Conservation (phyloP, 495 filamentous ascomycete species). For the Evansstolkia leycettana region DNA sequence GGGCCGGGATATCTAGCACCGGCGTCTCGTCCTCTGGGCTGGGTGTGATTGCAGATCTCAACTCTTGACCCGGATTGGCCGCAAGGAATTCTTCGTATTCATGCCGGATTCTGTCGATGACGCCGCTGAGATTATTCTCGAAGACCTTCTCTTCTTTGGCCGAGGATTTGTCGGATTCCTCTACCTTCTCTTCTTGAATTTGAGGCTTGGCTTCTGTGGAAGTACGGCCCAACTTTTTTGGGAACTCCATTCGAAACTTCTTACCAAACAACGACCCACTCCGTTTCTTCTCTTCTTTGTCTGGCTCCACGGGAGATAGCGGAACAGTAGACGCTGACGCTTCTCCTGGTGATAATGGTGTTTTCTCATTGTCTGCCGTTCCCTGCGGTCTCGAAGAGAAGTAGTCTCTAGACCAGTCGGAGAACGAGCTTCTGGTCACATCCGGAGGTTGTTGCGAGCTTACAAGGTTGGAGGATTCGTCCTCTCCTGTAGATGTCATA, state of each 20-base stretch:
- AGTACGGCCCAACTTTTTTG: constrained; percentile 72
- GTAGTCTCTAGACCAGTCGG: constrained; percentile 48
- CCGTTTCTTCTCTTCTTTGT: constrained; percentile 62
- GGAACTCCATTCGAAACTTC: constrained; percentile 78
- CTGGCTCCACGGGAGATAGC: constrained; percentile 51
- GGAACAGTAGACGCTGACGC: constrained; percentile 34
- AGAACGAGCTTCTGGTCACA: constrained; percentile 31
- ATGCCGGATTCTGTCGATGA: constrained; percentile 63
- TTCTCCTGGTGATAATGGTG: constrained; percentile 36
- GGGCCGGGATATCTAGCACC: constrained; percentile 61
- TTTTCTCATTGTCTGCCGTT: constrained; percentile 19
- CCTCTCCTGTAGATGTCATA: constrained; percentile 19
- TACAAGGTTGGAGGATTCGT: constrained; percentile 10
- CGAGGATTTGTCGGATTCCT: constrained; percentile 58
- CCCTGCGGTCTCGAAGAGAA: constrained; percentile 38
- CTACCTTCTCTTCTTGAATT: constrained; percentile 64
- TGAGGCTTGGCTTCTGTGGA: constrained; percentile 68
- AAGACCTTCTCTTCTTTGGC: constrained; percentile 62
- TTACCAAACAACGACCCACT: constrained; percentile 63
- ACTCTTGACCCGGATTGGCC: constrained; percentile 36
- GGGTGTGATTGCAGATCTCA: constrained; percentile 60
- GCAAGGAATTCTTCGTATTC: constrained; percentile 64
- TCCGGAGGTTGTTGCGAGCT: constrained; percentile 26
- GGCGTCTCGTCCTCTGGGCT: constrained; percentile 78
- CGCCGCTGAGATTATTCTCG: constrained; percentile 72